Evolutionary conservation across 805 yeast genomes (phyloP).

Genomic region (Candida succiphila): DNA sequence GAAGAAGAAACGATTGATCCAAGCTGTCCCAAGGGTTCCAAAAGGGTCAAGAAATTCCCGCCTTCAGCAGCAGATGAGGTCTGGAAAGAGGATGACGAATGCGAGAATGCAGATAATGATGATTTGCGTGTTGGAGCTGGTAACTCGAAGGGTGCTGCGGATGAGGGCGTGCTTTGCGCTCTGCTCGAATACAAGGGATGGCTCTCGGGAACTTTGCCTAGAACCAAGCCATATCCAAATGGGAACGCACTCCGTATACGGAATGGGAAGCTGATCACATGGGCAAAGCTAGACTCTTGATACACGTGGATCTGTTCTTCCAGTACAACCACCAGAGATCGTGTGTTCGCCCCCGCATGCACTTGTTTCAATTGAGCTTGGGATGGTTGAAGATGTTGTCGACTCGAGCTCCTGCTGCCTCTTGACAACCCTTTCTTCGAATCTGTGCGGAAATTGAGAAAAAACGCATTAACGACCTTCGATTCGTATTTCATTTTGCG

Average conservation of each 20-base stretch:
- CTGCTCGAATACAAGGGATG: no score
- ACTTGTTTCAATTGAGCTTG: not conserved
- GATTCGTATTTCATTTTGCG: slow-evolving; percentile 41
- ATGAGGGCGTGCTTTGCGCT: no score
- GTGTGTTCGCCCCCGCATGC: no score
- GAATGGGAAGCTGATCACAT: slow-evolving; percentile 63
- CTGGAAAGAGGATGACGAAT: not conserved
- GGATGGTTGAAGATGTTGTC: not conserved
- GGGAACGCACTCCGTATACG: slow-evolving; percentile 48
- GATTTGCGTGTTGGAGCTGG: no score
- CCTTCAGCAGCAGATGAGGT: slow-evolving; percentile 5
- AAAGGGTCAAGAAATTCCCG: slow-evolving; percentile 47
- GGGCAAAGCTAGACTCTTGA: slow-evolving; percentile 46
- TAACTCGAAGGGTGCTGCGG: no score
- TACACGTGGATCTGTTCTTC: slow-evolving; percentile 54
- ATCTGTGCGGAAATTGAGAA: slow-evolving; percentile 51
- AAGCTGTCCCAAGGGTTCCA: slow-evolving; percentile 67
- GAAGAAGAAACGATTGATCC: slow-evolving; percentile 66
- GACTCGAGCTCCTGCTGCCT: slow-evolving; percentile 3
- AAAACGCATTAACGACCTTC: slow-evolving; percentile 49
- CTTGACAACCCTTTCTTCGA: no score
- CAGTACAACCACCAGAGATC: slow-evolving; percentile 51
- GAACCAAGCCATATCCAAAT: slow-evolving; percentile 56
- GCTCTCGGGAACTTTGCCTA: slow-evolving; percentile 16
- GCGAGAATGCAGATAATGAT: not conserved